Conservation (phyloP, 306 rosid species). For the Canavalia ensiformis region DNA sequence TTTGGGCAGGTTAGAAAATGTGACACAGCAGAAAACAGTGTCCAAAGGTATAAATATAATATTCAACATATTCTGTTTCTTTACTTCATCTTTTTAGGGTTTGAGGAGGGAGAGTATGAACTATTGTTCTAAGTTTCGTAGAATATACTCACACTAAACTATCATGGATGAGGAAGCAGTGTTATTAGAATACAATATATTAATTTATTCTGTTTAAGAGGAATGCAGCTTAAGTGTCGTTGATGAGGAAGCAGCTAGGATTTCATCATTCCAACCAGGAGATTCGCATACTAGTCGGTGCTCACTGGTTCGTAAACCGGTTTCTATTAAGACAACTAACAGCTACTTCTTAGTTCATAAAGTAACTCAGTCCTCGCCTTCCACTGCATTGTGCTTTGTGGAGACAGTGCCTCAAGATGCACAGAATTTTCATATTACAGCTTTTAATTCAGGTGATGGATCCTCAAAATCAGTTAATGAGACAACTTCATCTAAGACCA, state of each 20-base stretch:
- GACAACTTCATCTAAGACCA: constrained; percentile 57
- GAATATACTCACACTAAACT: no score
- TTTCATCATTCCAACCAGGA: constrained; percentile 47
- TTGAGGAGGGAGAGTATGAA: neutral
- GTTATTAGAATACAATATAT: constrained; percentile 1
- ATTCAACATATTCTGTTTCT: constrained; percentile 19
- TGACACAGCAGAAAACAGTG: constrained; percentile 38
- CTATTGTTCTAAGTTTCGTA: neutral
- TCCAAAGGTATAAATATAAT: constrained; percentile 43
- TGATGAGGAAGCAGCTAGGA: constrained; percentile 43
- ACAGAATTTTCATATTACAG: constrained; percentile 64
- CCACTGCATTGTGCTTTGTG: constrained; percentile 63
- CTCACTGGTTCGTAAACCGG: constrained; percentile 41
- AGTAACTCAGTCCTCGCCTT: constrained; percentile 68
- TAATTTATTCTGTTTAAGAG: constrained; percentile 2
- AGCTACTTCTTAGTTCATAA: constrained; percentile 48
- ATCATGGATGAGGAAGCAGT: neutral
- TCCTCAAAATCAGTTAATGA: constrained; percentile 42
- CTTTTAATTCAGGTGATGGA: constrained; percentile 60
- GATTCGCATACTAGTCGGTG: constrained; percentile 51
- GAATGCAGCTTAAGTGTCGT: constrained; percentile 51
- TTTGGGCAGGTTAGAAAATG: constrained; percentile 42
- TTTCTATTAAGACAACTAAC: constrained; percentile 34
- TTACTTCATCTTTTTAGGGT: constrained; percentile 7
- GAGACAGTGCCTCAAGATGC: constrained; percentile 62